Evolutionary conservation across 164 flowering plant species (phyloP), one percentile per base, ranked within the genome.

Genomic region (Kalanchoe fedtschenkoi): DNA sequence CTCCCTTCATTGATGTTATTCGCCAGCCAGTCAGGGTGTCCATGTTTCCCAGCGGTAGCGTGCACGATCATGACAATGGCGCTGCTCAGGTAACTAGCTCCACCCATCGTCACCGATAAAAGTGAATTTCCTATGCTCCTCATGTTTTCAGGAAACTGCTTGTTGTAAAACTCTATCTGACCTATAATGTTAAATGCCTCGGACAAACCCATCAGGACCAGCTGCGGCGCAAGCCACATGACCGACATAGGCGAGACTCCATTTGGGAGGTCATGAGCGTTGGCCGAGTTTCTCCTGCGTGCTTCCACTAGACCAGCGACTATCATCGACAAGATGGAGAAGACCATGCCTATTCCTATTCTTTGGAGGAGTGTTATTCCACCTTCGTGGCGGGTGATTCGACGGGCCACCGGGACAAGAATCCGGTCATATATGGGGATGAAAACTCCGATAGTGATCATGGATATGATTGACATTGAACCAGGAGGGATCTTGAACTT

Each of bases 171-270:
- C 70, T 91, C 96, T 1, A 88, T 80, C 61, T 78, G 91, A 2
- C 85, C 97, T 4, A 91, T 76, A 2, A 73, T 60, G 22, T 72
- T 85, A 65, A 91, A 91, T 1, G 88, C 88, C 72, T 91, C 96
- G 1, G 80, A 78, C 1, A 91, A 68, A 0, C 93, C 93, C 80
- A 82, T 70, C 11, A 86, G 65, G 1, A 78, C 39, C 2, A 86
- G 80, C 58, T 88, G 97, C 4, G 96, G 97, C 1, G 82, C 77
- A 0, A 91, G 80, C 97, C 97, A 91, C 44, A 79, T 9, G 21
- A 81, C 83, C 1, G 87, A 75, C 35, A 56, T 56, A 2, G 51
- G 51, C 21, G 51, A 19, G 1, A 19, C 9, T 44, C 51, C 51
- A 19, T 44, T 44, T 0, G 26, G 51, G n/a, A 44, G 51, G 21